These are phyloP conservation scores for Microdochium bolleyi DNA, from an alignment of 2,329 filamentous ascomycete genomes.

Conservation along the genomic window DNA sequence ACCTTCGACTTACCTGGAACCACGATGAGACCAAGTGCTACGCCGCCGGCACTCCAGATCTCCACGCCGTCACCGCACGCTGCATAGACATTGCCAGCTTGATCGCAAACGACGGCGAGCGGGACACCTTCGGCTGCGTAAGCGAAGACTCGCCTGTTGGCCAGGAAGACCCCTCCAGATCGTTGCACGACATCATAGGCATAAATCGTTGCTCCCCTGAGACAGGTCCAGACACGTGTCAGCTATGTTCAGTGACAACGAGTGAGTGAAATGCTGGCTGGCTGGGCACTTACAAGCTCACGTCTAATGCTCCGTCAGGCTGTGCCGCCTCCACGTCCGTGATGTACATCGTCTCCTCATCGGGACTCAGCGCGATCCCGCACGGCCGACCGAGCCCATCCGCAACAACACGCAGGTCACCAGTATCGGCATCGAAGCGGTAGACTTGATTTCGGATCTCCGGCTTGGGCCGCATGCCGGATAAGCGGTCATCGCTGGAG, in stretches of 20 bases:
- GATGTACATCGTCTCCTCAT: constrained; percentile 31
- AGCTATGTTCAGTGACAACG: background rate
- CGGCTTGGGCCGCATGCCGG: constrained; percentile 33
- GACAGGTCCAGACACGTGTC: background rate
- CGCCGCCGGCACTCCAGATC: constrained; percentile 35
- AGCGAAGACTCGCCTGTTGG: constrained; percentile 43
- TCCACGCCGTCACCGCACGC: constrained; percentile 41
- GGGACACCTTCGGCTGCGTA: constrained; percentile 37
- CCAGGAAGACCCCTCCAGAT: constrained; percentile 29
- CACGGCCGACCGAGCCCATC: constrained; percentile 36
- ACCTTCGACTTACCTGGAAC: constrained; percentile 23
- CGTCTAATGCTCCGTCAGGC: constrained; percentile 19
- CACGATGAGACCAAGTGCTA: constrained; percentile 31
- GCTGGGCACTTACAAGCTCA: constrained; percentile 3
- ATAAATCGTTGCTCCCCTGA: constrained; percentile 30
- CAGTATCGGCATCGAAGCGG: constrained; percentile 29
- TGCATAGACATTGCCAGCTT: constrained; percentile 34
- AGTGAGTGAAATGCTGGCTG: background rate
- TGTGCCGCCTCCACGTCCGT: constrained; percentile 26
- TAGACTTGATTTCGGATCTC: constrained; percentile 40
- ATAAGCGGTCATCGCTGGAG: constrained; percentile 32
- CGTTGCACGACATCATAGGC: constrained; percentile 36
- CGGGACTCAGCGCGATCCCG: constrained; percentile 29
- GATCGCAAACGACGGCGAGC: constrained; percentile 30
- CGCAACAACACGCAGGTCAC: constrained; percentile 35